Evolutionary conservation across 1,284 basidiomycete species (phyloP), one percentile per base, ranked within the genome.

Genomic region (Inonotus obliquus): DNA sequence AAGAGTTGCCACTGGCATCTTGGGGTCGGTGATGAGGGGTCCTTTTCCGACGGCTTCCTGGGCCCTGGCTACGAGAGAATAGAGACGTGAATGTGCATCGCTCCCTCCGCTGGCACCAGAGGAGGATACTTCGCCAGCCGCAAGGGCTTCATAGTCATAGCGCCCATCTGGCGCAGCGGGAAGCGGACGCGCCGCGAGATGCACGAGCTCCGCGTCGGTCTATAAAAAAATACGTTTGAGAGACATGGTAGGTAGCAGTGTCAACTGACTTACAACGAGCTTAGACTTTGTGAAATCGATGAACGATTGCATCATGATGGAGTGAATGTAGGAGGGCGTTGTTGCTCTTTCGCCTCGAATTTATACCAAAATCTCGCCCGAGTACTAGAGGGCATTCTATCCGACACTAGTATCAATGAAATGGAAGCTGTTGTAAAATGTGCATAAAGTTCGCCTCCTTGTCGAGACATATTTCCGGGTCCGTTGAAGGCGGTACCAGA

Each of bases 141-240:
- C 60, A 25, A 63, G 55, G 1, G 57, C 65, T 45, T 65, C 45
- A 35, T 61, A 63, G 56, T 66, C 65, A 39, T 66, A 66, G 29
- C 63, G 58, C 23, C 65, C 65, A 35, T 66, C 65, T 0, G 65
- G 59, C 11, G 65, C 65, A 21, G 35, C 51, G 13, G 65, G 65
- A 11, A 57, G 54, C 9, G 62, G 48, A 14, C 59, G 59, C 9
- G 27, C 37, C 1, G 58, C 21, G 47, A 63, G 62, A 13, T 63
- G 54, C 11, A 49, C 53, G 17, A 63, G 53, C 38, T 63, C 62
- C 5, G 62, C 59, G 39, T 29, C 61, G 19, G 55, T 44, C 61
- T 62, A 25, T 25, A 4, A 32, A 32, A 32, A 32, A n/a, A 9
- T 4, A 32, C 32, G 25, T 25, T 41, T n/a, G 37, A 3, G 14